These are phyloP conservation scores for Beauveria sp. DNA, from an alignment of 2,329 filamentous ascomycete species.

Conservation along the genomic window DNA sequence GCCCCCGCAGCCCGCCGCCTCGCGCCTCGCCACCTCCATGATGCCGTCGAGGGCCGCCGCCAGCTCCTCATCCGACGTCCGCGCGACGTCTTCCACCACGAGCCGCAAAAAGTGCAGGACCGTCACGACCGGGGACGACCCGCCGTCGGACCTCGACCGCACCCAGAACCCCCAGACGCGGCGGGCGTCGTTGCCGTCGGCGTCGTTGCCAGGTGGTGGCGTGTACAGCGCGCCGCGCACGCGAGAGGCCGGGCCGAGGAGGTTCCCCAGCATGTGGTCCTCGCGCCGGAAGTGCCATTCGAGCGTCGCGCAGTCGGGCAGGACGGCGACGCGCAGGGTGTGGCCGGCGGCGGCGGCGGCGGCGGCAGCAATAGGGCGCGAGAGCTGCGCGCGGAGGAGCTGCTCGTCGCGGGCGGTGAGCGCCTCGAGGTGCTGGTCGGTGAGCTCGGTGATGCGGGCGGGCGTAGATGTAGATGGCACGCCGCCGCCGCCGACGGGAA, in stretches of 20 bases:
- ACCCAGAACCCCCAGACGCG: constrained; percentile 72
- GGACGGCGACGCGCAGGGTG: constrained; percentile 26
- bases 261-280: constrained; percentile 62
- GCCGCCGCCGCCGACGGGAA: constrained; percentile 32
- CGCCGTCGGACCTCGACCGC: constrained; percentile 51
- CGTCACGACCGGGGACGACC: constrained; percentile 48
- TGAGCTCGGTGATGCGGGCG: constrained; percentile 34
- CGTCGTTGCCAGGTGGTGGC: constrained; percentile 29
- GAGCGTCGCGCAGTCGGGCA: constrained; percentile 25
- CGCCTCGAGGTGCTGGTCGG: constrained; percentile 50
- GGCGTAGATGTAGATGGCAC: constrained; percentile 20
- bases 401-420: constrained; percentile 59
- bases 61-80: constrained; percentile 34
- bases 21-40: constrained; percentile 56
- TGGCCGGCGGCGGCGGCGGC: constrained; percentile 6
- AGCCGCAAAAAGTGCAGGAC: constrained; percentile 63
- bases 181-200: constrained; percentile 33
- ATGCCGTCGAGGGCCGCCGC: constrained; percentile 52
- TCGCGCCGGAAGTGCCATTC: constrained; percentile 67
- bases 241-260: constrained; percentile 48
- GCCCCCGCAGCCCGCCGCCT: constrained; percentile 67
- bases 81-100: constrained; percentile 52
- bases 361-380: constrained; percentile 15
- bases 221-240: constrained; percentile 65
- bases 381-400: constrained; percentile 49